phyloP scores from a whole-genome alignment of 495 filamentous ascomycete genomes.

The Neurospora sp. region DNA sequence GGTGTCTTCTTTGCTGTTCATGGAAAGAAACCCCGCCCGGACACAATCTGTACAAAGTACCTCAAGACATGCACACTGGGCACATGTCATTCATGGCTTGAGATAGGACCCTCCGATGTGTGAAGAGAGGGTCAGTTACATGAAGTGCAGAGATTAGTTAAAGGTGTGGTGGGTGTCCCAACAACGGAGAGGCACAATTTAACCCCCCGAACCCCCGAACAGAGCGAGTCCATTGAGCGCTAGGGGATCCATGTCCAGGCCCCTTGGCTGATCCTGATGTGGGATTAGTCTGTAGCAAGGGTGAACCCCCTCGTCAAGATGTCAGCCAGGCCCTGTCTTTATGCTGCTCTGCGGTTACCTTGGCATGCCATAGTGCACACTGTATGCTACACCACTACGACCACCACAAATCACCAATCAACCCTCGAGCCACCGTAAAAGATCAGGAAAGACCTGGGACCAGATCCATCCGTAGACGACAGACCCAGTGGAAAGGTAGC shows the following conservation, averaged over 20 bases:
- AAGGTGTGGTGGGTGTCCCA: background rate
- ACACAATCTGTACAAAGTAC: background rate
- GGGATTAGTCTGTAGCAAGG: slow-evolving; percentile 8
- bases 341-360: background rate
- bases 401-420: background rate
- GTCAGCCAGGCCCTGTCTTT: slow-evolving; percentile 6
- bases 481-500: background rate
- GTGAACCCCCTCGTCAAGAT: slow-evolving; percentile 10
- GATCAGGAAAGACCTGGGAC: background rate
- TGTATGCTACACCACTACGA: background rate
- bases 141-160: background rate
- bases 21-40: background rate
- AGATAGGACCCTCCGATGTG: background rate
- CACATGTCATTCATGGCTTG: background rate
- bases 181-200: background rate
- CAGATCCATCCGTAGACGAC: background rate
- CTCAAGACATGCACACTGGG: background rate
- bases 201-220: background rate
- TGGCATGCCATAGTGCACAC: background rate
- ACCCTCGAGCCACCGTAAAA: background rate
- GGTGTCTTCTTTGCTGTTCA: background rate
- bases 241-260: background rate
- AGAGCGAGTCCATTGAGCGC: background rate
- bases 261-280: slow-evolving; percentile 10
- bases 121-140: background rate